phyloP scores from a whole-genome alignment of 2,329 filamentous ascomycete species.

The Fusarium stilboides region DNA sequence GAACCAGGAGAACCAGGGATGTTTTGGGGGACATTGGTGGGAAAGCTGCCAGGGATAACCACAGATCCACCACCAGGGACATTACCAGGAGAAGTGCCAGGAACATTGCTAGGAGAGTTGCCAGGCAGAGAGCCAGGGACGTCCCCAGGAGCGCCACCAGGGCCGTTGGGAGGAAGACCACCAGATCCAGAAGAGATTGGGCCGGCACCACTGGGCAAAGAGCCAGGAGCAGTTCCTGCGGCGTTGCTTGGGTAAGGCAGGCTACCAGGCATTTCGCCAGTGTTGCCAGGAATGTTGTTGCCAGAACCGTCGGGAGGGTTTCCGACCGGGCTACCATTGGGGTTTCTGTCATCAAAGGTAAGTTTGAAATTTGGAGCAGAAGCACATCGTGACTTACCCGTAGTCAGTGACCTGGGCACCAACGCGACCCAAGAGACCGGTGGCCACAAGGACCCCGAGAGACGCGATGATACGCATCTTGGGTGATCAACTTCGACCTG shows the following conservation, averaged over 20 bases:
- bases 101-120: constrained; percentile 18
- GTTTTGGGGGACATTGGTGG: constrained; percentile 24
- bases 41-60: constrained; percentile 27
- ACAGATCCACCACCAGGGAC: constrained; percentile 34
- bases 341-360: constrained; percentile 28
- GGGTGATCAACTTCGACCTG: constrained; percentile 25
- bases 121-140: constrained; percentile 15
- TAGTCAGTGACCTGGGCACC: constrained; percentile 53
- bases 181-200: constrained; percentile 31
- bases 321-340: constrained; percentile 27
- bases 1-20: constrained; percentile 12
- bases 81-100: constrained; percentile 17
- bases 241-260: constrained; percentile 24
- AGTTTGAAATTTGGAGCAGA: constrained; percentile 10
- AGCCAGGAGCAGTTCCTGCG: constrained; percentile 36
- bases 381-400: constrained; percentile 49
- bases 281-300: constrained; percentile 29
- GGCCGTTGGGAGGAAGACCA: constrained; percentile 26
- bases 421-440: constrained; percentile 54
- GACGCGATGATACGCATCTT: constrained; percentile 59
- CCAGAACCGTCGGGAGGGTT: constrained; percentile 25
- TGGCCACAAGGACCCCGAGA: constrained; percentile 55
- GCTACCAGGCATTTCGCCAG: constrained; percentile 33
- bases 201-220: constrained; percentile 28
- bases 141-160: constrained; percentile 23